Evolutionary conservation across 2,329 filamentous ascomycete species (phyloP), one percentile per base, ranked within the genome.

Genomic region (Beauveria asiatica): DNA sequence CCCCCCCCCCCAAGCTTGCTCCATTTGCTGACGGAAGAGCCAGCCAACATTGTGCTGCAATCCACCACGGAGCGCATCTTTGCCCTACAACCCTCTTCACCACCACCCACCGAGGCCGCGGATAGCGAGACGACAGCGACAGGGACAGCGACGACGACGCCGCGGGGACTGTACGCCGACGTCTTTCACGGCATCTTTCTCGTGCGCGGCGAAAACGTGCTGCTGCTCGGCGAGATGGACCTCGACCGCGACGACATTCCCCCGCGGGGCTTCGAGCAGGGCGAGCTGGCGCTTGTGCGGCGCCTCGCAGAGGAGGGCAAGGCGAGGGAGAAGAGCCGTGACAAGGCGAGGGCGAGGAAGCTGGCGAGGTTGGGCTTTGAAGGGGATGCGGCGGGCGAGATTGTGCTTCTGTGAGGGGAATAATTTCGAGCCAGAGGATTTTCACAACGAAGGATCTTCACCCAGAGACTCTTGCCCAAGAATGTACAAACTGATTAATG

Each of bases 161-260:
- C 65, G 59, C 72, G 66, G 63, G 76, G 67, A 70, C 71, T 95
- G 56, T 97, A 91, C 72, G 90, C 91, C 62, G 94, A 99, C 72
- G 83, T 96, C 62, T 80, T 85, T 11, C 85, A 91, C 61, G 94
- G 94, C 54, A 85, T 96, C 64, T 97, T 94, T 76, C 83, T 97
- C 41, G 90, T 99, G 50, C 83, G 94, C 62, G 94, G 94, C 66
- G 94, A 99, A 77, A 99, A 99, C 73, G 94, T 99, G n/a, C 80
- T 96, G 56, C 80, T 99, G 49, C 82, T 97, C 19, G 94, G 94
- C 42, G 95, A 97, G 75, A 96, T 99, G 68, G 94, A 99, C 72
- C 84, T 99, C 25, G 94, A 99, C 78, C 91, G 89, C 70, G 94
- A 99, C 74, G 94, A 99, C 73, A 87, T 95, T 61, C 80, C 90